Conservation (phyloP, 1,284 basidiomycete species). For the Fomitopsis pinicola region DNA sequence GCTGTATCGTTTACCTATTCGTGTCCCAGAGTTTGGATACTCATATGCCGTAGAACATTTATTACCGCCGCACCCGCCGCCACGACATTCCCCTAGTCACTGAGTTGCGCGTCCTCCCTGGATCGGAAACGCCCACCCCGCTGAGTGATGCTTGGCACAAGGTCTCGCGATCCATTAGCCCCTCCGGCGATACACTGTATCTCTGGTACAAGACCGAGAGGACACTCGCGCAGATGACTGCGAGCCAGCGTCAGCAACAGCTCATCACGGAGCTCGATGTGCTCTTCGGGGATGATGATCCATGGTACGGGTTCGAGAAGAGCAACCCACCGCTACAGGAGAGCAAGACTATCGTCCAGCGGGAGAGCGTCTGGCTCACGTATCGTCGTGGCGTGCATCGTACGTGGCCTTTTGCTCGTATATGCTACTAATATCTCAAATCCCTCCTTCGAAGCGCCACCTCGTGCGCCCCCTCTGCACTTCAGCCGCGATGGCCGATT, state of each 20-base stretch:
- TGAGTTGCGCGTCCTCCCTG: constrained; percentile 53
- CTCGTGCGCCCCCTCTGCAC: constrained; percentile 67
- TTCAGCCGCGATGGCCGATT: constrained; percentile 82
- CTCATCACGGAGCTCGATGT: constrained; percentile 89
- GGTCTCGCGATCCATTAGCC: constrained; percentile 31
- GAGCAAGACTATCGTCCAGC: constrained; percentile 30
- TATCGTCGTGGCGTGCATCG: constrained; percentile 64
- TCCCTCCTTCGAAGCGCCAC: constrained; percentile 42
- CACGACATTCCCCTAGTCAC: constrained; percentile 70
- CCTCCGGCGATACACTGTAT: constrained; percentile 35
- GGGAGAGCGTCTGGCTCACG: constrained; percentile 54
- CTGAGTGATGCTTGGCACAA: constrained; percentile 50
- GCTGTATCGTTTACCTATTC: not conserved
- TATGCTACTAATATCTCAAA: not conserved
- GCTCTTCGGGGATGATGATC: constrained; percentile 72
- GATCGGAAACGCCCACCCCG: constrained; percentile 43
- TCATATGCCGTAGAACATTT: constrained; percentile 53
- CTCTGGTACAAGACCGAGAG: constrained; percentile 77
- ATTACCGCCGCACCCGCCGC: constrained; percentile 81
- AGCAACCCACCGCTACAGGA: constrained; percentile 47
- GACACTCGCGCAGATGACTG: constrained; percentile 51
- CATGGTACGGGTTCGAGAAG: constrained; percentile 83
- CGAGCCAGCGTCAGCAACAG: constrained; percentile 49
- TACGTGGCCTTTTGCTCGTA: constrained; percentile 26
- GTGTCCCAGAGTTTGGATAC: not conserved